A percentile compares a stretch with the other conserved stretches of the same genome.
Evolutionary conservation across 257 asterid species (phyloP).

Genomic region (Paulownia fortunei): DNA sequence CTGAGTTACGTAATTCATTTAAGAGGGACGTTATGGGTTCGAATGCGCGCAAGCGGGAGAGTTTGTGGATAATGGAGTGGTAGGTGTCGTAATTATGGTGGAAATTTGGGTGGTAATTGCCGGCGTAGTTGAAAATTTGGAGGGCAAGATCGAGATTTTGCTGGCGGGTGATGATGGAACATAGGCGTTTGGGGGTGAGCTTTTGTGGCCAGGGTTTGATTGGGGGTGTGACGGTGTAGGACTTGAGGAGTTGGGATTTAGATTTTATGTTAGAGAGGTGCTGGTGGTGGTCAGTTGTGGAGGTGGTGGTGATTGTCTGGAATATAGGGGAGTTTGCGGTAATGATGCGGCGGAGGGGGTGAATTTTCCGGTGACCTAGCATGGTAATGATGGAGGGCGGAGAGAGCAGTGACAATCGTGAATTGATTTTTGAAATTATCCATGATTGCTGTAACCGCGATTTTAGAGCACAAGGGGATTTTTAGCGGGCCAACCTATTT

Average conservation of each 20-base stretch:
- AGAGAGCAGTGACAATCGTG: no score
- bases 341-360: slow-evolving; percentile 37
- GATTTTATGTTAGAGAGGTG: slow-evolving; percentile 58
- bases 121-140: slow-evolving; percentile 83
- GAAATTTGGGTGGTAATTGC: slow-evolving; percentile 67
- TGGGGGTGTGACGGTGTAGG: slow-evolving; percentile 82
- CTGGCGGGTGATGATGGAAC: slow-evolving; percentile 64
- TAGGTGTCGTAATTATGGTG: slow-evolving; percentile 72
- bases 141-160: slow-evolving; percentile 77
- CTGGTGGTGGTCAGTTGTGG: slow-evolving; percentile 35
- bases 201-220: slow-evolving; percentile 88
- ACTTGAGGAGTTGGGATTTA: slow-evolving; percentile 62
- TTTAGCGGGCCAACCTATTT: not conserved
- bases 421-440: no score
- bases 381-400: slow-evolving; percentile 28
- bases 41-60: slow-evolving; percentile 72
- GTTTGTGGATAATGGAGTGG: slow-evolving; percentile 74
- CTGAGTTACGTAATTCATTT: slow-evolving; percentile 47
- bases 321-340: not conserved
- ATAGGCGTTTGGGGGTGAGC: slow-evolving; percentile 67
- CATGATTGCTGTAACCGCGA: no score
- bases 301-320: slow-evolving; percentile 38
- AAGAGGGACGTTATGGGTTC: slow-evolving; percentile 62
- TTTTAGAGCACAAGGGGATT: no score
- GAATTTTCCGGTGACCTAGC: slow-evolving; percentile 38